Evolutionary conservation across 2,329 filamentous ascomycete genomes (phyloP).

Genomic region (Botrytis byssoidea): DNA sequence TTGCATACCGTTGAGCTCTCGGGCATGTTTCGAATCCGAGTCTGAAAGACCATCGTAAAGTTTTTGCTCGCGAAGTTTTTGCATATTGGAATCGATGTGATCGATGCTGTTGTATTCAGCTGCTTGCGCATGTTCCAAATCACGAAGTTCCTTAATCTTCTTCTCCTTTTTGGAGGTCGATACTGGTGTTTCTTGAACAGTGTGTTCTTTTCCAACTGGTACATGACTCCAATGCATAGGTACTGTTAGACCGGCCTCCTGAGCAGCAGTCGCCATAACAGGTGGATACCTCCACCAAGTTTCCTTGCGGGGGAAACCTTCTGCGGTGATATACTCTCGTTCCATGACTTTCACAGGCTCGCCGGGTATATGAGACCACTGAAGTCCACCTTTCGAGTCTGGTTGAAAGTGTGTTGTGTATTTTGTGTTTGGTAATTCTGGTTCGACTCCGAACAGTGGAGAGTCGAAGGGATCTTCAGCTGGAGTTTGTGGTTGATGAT

Average conservation of each 20-base stretch:
- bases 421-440: not conserved
- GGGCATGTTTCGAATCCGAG: slow-evolving; percentile 1
- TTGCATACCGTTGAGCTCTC: not conserved
- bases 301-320: slow-evolving; percentile 32
- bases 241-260: slow-evolving; percentile 21
- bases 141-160: slow-evolving; percentile 14
- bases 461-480: slow-evolving; percentile 7
- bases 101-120: slow-evolving; percentile 3
- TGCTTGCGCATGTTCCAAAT: slow-evolving; percentile 7
- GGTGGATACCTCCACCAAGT: slow-evolving; percentile 36
- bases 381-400: not conserved
- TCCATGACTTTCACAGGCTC: slow-evolving; percentile 32
- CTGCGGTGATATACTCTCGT: slow-evolving; percentile 30
- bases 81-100: not conserved
- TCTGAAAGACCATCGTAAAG: not conserved
- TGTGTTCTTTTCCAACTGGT: not conserved
- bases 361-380: slow-evolving; percentile 16
- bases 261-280: slow-evolving; percentile 27
- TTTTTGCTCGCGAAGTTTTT: slow-evolving; percentile 6
- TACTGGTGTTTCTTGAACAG: not conserved
- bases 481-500: not conserved
- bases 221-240: slow-evolving; percentile 25
- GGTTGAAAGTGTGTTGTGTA: slow-evolving; percentile 8
- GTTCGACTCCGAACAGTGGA: slow-evolving; percentile 3
- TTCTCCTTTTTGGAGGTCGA: not conserved